phyloP scores from a whole-genome alignment of 2,329 filamentous ascomycete genomes.

The Raffaelea ambrosiae region DNA sequence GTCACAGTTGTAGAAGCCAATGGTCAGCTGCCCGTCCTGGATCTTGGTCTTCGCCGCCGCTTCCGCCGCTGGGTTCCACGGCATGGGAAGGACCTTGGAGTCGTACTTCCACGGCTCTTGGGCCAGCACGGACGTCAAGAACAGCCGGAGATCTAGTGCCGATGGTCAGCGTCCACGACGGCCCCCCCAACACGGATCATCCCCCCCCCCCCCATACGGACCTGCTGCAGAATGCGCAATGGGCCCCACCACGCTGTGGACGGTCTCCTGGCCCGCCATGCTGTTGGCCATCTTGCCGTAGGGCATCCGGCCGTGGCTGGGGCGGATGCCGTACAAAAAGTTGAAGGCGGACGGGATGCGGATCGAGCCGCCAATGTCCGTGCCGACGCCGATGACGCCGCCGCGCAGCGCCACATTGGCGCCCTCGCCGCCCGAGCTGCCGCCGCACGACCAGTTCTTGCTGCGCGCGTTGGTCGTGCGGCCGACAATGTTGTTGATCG shows the following conservation, averaged over 20 bases:
- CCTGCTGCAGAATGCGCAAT: constrained; percentile 35
- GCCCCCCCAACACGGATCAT: background rate
- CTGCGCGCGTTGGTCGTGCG: constrained; percentile 26
- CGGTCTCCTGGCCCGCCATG: constrained; percentile 48
- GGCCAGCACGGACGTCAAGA: constrained; percentile 44
- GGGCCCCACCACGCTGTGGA: constrained; percentile 51
- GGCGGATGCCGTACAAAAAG: constrained; percentile 21
- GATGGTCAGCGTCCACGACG: constrained; percentile 25
- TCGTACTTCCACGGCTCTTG: constrained; percentile 58
- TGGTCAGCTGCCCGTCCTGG: constrained; percentile 28
- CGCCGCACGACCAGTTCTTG: constrained; percentile 22
- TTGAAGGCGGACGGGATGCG: constrained; percentile 23
- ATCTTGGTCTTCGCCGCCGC: constrained; percentile 10
- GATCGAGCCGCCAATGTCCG: constrained; percentile 21
- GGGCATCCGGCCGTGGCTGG: constrained; percentile 17
- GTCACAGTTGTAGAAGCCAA: constrained; percentile 36
- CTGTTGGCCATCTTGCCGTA: constrained; percentile 15
- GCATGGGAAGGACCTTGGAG: constrained; percentile 55
- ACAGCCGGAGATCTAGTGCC: constrained; percentile 41
- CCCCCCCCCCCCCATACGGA: background rate
- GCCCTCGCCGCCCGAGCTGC: constrained; percentile 28
- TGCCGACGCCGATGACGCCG: constrained; percentile 24
- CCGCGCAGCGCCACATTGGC: constrained; percentile 24
- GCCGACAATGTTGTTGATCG: constrained; percentile 26
- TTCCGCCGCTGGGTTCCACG: constrained; percentile 35